Conservation (phyloP, 2,329 filamentous ascomycete genomes). For the Ascochyta fabae region DNA sequence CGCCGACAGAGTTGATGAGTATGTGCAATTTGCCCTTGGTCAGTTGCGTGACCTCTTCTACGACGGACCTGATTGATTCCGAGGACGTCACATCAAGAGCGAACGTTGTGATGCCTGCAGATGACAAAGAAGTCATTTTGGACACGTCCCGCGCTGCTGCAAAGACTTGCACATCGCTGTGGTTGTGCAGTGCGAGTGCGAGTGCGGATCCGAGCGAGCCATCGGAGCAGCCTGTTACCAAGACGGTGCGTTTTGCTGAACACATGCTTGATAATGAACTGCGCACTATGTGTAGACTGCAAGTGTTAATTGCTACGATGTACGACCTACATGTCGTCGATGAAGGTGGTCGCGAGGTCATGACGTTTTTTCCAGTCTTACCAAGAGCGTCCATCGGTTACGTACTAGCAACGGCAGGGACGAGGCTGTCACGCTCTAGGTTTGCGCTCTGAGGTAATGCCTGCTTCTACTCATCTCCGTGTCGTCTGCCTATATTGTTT, state of each 20-base stretch:
- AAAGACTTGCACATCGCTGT: conserved; percentile 47
- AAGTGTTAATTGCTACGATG: background rate
- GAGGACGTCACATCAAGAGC: conserved; percentile 16
- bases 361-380: conserved; percentile 13
- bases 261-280: background rate
- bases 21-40: conserved; percentile 22
- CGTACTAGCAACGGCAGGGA: conserved; percentile 8
- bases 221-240: conserved; percentile 35
- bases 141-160: conserved; percentile 50
- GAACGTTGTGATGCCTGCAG: conserved; percentile 8
- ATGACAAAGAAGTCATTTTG: conserved; percentile 25
- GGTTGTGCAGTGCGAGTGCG: conserved; percentile 47
- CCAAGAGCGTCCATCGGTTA: conserved; percentile 13
- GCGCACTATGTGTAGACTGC: background rate
- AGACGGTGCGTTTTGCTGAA: conserved; percentile 17
- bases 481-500: background rate
- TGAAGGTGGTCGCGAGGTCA: background rate
- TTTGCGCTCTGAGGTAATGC: background rate
- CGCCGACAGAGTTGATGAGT: conserved; percentile 54
- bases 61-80: conserved; percentile 16
- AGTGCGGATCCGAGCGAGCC: conserved; percentile 53
- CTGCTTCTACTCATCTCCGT: no score
- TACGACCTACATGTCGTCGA: background rate
- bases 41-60: conserved; percentile 8
- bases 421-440: background rate